Evolutionary conservation across 2,329 filamentous ascomycete genomes (phyloP).

Genomic region (Xylaria sp.): DNA sequence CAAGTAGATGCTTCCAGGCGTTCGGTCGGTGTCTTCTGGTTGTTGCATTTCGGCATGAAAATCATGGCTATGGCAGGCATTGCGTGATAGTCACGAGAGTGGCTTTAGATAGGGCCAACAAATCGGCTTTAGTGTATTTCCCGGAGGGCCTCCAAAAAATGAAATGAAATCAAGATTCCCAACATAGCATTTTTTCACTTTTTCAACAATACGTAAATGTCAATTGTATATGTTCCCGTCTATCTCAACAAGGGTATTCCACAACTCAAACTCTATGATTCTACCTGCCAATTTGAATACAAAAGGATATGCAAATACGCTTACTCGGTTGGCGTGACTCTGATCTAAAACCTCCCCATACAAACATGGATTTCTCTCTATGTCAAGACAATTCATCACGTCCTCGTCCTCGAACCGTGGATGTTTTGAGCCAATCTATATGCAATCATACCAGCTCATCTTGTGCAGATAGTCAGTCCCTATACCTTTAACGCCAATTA

Average conservation of each 20-base stretch:
- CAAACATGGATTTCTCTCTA: constrained; percentile 13
- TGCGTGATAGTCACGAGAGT: constrained; percentile 43
- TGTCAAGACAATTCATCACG: constrained; percentile 20
- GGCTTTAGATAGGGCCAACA: constrained; percentile 47
- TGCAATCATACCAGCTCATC: constrained; percentile 28
- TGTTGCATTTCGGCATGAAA: constrained; percentile 52
- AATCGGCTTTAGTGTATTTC: constrained; percentile 47
- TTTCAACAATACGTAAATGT: background rate
- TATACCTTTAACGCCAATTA: constrained; percentile 37
- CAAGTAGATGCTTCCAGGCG: constrained; percentile 72
- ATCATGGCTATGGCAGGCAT: constrained; percentile 46
- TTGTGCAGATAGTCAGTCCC: constrained; percentile 19
- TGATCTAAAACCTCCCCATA: constrained; percentile 8
- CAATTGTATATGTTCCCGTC: background rate
- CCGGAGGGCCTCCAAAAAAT: constrained; percentile 45
- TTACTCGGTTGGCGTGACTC: constrained; percentile 15
- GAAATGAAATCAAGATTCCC: constrained; percentile 48
- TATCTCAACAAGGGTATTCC: background rate
- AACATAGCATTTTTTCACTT: constrained; percentile 18
- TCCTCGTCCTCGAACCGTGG: constrained; percentile 15
- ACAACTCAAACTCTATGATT: constrained; percentile 10
- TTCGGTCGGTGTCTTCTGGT: constrained; percentile 53
- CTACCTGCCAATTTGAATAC: constrained; percentile 11
- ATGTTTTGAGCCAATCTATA: constrained; percentile 26
- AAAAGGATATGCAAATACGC: constrained; percentile 24